Conservation (phyloP, 805 yeast species). For the Yamadazyma paraphyllophila region DNA sequence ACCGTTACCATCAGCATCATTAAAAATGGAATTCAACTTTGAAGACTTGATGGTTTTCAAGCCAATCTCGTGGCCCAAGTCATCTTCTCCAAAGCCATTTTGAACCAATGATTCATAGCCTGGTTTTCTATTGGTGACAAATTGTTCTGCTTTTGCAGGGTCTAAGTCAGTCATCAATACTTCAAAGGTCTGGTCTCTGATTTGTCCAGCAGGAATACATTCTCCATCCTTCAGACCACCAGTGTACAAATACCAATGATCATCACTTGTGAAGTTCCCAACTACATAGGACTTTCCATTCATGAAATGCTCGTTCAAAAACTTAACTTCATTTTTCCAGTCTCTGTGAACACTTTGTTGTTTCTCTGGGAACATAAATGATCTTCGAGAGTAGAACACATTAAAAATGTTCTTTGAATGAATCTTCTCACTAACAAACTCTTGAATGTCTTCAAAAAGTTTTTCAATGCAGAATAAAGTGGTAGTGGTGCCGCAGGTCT, state of each 20-base stretch:
- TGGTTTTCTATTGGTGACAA: conserved; percentile 53
- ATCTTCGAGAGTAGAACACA: conserved; percentile 85
- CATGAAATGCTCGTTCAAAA: conserved; percentile 63
- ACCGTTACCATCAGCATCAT: background rate
- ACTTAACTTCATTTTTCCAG: conserved; percentile 79
- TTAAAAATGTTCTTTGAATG: conserved; percentile 44
- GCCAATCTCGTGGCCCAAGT: conserved; percentile 80
- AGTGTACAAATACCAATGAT: conserved; percentile 88
- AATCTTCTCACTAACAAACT: conserved; percentile 23
- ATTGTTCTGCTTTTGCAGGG: conserved; percentile 53
- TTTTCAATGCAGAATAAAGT: conserved; percentile 73
- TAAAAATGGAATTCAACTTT: conserved; percentile 60
- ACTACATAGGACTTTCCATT: conserved; percentile 67
- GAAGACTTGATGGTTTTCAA: conserved; percentile 60
- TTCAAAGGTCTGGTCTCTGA: conserved; percentile 74
- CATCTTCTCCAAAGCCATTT: conserved; percentile 52
- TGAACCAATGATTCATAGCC: conserved; percentile 37
- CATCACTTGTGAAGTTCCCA: conserved; percentile 70
- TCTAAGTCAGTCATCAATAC: conserved; percentile 85
- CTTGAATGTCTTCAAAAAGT: conserved; percentile 46
- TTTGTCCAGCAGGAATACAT: background rate
- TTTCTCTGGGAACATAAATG: conserved; percentile 87
- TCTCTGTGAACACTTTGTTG: conserved; percentile 78
- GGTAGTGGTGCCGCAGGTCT: conserved; percentile 96
- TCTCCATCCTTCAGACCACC: conserved; percentile 41